Conservation (phyloP, 441 rosid species). For the Populus hybrid region DNA sequence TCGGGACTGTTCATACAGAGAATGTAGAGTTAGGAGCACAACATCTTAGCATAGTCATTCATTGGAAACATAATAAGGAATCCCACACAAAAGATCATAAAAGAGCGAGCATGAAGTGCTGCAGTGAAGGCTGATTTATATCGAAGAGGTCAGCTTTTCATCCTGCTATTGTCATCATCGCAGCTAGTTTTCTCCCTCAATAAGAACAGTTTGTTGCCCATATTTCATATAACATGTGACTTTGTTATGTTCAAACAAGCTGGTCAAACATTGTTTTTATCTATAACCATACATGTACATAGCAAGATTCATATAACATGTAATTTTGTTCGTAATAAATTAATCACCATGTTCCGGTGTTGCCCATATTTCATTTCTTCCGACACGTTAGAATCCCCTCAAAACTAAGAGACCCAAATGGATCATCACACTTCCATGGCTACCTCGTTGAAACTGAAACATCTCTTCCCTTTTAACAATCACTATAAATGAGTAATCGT, state of each 20-base stretch:
- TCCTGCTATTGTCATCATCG: neutral
- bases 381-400: no score
- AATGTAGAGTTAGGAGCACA: constrained; percentile 24
- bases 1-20: constrained; percentile 23
- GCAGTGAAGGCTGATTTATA: constrained; percentile 5
- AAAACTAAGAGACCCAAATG: neutral
- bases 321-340: neutral
- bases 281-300: neutral
- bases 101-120: neutral
- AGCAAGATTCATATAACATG: neutral
- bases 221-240: neutral
- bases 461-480: neutral
- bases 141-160: neutral
- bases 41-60: constrained; percentile 10
- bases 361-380: neutral
- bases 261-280: neutral
- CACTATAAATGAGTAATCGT: neutral
- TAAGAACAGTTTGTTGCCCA: neutral
- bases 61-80: neutral
- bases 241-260: no score
- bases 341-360: no score
- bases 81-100: neutral
- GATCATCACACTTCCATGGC: neutral
- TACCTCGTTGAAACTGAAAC: neutral
- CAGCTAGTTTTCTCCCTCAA: no score